Evolutionary conservation across 305 asterid genomes (phyloP), one percentile per base, ranked within the genome.

Genomic region (Withania somnifera): DNA sequence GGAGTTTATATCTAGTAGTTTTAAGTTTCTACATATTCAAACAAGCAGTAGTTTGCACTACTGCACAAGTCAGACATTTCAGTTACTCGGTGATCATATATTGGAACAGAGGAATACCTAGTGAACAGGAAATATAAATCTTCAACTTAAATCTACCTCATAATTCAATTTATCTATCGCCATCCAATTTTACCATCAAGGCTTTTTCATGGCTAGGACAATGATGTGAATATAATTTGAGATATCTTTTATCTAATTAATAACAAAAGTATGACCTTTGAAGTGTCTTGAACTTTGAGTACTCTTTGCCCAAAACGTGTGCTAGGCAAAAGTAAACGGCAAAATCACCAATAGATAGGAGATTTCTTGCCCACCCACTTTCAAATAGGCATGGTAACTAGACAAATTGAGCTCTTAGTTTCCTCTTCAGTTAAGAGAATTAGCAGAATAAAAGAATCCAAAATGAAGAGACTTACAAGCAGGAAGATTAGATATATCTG

Each of bases 401-500:
- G 4, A 56, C 77, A 15, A 10, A 61, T 38, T 24, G 34, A n/a
- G 40, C 58, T 60, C 78, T 42, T 69, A 3, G 56, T 22, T 69
- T 78, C 47, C 53, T 81, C 81, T 51, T 42, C 75, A 53, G 77
- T 79, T 61, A 26, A 28, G 56, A 19, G 57, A 67, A 52, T 79
- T 53, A 24, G 57, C 47, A 52, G 22, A 9, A 45, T 77, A 30
- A 57, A 77, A 50, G 53, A 51, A 78, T 77, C 19, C 58, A 68
- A 68, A 56, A 66, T 42, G 47, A 64, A 66, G 83, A 47, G 71
- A 85, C 98, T 93, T 87, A 95, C 99, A 95, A 84, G 98, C 97
- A 71, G 99, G 99, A 85, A 92, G 95, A 86, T 85, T 92, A 86
- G 98, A 90, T 85, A 91, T 94, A 89, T 95, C 98, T 50, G 98